A percentile compares a stretch with the other conserved stretches of the same genome.
Evolutionary conservation across 2,329 filamentous ascomycete species (phyloP).

Genomic region (Neurospora sp.): DNA sequence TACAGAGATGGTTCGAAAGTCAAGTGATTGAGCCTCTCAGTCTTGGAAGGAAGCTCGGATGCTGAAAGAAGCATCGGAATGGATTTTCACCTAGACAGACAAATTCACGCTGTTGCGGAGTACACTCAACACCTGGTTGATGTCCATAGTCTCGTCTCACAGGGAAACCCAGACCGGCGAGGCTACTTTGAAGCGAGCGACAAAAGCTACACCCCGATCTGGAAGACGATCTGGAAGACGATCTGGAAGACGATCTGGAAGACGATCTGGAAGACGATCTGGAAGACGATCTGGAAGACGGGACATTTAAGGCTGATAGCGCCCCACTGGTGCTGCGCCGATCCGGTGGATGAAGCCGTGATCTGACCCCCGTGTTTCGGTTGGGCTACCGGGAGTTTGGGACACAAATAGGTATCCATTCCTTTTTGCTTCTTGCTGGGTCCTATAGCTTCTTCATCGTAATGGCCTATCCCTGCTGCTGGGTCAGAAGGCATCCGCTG

Average conservation of each 20-base stretch:
- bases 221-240: background rate
- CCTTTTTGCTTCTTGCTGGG: background rate
- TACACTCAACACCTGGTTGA: background rate
- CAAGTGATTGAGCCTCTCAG: background rate
- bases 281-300: too few species aligned
- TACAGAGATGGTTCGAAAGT: background rate
- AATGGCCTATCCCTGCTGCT: background rate
- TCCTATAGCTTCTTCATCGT: background rate
- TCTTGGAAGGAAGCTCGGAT: background rate
- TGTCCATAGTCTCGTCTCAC: background rate
- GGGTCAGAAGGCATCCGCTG: background rate
- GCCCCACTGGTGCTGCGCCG: background rate
- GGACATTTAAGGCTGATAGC: background rate
- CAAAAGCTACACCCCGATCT: background rate
- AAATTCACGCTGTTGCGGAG: background rate
- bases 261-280: background rate
- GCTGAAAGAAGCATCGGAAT: background rate
- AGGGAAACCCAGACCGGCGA: background rate
- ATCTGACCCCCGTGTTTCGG: background rate
- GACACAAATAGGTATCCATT: background rate
- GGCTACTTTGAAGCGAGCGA: background rate
- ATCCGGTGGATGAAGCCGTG: background rate
- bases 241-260: too few species aligned
- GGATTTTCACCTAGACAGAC: background rate
- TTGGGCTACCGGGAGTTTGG: background rate